Evolutionary conservation across 768 basidiomycete species (phyloP).

Genomic region (button mushroom (Agaricus bisporus)): DNA sequence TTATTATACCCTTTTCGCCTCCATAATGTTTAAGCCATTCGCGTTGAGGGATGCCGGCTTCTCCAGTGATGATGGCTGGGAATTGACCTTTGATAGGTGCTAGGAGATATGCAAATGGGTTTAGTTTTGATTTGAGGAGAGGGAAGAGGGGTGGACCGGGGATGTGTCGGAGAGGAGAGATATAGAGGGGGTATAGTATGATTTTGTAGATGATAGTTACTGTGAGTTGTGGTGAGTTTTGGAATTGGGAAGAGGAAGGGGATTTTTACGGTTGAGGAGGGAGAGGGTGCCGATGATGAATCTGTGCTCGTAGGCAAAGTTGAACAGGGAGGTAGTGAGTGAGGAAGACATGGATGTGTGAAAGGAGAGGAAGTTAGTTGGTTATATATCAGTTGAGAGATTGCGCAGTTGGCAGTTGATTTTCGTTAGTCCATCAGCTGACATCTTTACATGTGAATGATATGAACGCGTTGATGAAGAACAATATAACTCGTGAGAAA

Average conservation of each 20-base stretch:
- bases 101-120: neutral
- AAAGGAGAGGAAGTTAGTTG: too few species aligned
- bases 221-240: neutral
- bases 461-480: too few species aligned
- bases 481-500: too few species aligned
- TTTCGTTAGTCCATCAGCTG: too few species aligned
- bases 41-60: constrained; percentile 34
- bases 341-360: neutral
- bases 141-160: constrained; percentile 3
- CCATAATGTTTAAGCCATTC: constrained; percentile 38
- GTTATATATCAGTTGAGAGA: too few species aligned
- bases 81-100: constrained; percentile 26
- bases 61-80: constrained; percentile 28
- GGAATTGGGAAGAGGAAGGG: neutral
- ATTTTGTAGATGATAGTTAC: constrained; percentile 1
- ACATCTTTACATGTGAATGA: too few species aligned
- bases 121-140: neutral
- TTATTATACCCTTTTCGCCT: constrained; percentile 21
- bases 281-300: neutral
- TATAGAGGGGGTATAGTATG: constrained; percentile 1
- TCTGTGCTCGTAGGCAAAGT: neutral
- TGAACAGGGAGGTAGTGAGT: neutral
- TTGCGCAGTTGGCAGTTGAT: too few species aligned
- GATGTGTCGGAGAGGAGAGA: constrained; percentile 7
- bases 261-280: neutral